Evolutionary conservation across 257 asterid species (phyloP).

Genomic region (Solanum virginianum): DNA sequence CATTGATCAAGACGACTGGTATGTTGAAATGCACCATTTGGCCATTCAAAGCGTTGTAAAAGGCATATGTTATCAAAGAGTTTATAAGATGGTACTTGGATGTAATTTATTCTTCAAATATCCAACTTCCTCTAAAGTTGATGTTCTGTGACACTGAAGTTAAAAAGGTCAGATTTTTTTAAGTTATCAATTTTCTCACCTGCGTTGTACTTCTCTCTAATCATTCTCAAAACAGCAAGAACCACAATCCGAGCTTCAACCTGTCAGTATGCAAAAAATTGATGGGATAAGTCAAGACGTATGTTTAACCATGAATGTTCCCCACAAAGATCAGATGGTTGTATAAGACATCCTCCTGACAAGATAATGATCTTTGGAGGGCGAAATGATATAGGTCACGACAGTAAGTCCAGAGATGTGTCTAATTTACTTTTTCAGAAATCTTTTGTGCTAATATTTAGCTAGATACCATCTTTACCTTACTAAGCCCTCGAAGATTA

Average conservation of each 20-base stretch:
- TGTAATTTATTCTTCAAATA: background rate
- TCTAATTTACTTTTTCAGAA: background rate
- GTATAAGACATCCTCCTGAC: background rate
- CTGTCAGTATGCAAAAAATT: constrained; percentile 21
- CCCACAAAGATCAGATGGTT: background rate
- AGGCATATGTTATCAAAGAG: background rate
- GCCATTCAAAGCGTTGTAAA: background rate
- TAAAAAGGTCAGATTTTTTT: background rate
- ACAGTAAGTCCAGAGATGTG: background rate
- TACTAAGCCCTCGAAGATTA: constrained; percentile 78
- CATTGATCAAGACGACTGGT: background rate
- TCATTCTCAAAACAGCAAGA: constrained; percentile 84
- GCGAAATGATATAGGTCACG: background rate
- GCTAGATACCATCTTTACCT: constrained; percentile 29
- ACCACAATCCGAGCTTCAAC: constrained; percentile 87
- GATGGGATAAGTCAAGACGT: background rate
- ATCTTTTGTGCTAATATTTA: background rate
- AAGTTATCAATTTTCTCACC: constrained; percentile 24
- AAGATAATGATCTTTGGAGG: background rate
- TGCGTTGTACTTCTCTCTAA: constrained; percentile 53
- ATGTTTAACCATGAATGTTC: background rate
- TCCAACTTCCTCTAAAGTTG: background rate
- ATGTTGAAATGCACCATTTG: background rate
- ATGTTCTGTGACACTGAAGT: background rate
- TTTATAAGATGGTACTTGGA: background rate